These are phyloP conservation scores for Salix udensis DNA, from an alignment of 345 rosid species.

Conservation along the genomic window DNA sequence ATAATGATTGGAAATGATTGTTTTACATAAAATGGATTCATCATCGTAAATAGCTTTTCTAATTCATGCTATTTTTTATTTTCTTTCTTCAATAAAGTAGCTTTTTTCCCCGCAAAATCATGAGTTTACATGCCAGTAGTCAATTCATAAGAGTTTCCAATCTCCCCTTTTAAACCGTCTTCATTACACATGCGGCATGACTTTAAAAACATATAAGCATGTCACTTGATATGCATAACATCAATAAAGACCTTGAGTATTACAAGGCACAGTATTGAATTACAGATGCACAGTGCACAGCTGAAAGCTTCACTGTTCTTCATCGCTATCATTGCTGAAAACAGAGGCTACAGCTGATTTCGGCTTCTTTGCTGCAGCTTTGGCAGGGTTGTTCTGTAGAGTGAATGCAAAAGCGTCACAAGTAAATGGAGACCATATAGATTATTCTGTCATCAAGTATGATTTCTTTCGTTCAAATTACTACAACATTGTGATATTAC, in stretches of 20 bases:
- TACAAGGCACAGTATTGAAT: too few relatives aligned
- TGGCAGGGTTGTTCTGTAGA: slow-evolving; percentile 45
- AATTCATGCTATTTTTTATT: too few relatives aligned
- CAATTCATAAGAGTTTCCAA: not conserved
- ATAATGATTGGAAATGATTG: too few relatives aligned
- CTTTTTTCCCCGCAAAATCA: too few relatives aligned
- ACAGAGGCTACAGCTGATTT: slow-evolving; percentile 63
- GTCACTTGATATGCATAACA: not conserved
- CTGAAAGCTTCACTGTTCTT: slow-evolving; percentile 41
- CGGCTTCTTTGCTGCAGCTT: slow-evolving; percentile 55
- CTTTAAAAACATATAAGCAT: not conserved
- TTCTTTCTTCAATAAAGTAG: too few relatives aligned
- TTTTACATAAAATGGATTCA: too few relatives aligned
- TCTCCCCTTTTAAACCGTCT: not conserved
- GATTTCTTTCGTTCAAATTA: not conserved
- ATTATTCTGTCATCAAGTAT: not conserved
- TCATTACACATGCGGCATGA: not conserved
- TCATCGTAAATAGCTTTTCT: too few relatives aligned
- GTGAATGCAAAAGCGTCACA: not conserved
- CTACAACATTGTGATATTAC: not conserved
- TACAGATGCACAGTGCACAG: not conserved
- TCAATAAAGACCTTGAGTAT: not conserved
- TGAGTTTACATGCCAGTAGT: too few relatives aligned
- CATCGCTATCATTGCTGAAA: slow-evolving; percentile 76
- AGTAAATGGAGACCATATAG: not conserved